phyloP scores from a whole-genome alignment of 306 rosid genomes.

The Trifolium subterraneum region DNA sequence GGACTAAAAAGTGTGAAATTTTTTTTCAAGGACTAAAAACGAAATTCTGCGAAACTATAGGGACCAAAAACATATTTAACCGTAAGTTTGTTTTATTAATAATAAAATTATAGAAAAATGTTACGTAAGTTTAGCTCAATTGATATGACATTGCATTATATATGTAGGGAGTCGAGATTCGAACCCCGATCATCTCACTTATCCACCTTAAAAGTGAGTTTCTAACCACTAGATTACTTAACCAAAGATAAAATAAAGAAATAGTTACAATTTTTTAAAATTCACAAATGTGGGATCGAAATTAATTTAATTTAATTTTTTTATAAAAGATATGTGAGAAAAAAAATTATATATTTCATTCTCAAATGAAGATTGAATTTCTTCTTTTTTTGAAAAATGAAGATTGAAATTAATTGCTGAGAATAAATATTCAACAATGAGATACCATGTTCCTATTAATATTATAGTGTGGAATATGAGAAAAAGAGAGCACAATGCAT shows the following conservation, averaged over 20 bases:
- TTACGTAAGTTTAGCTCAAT: too few relatives aligned
- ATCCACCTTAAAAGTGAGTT: not conserved
- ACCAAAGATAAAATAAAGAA: too few relatives aligned
- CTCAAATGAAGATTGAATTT: not conserved
- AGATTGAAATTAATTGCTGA: not conserved
- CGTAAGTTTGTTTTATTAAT: not conserved
- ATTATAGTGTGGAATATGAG: not conserved
- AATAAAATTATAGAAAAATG: not conserved
- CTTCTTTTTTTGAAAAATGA: not conserved
- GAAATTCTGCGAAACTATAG: too few relatives aligned
- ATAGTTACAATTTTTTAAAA: not conserved
- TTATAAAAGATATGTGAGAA: not conserved
- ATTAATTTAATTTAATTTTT: not conserved
- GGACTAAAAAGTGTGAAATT: too few relatives aligned
- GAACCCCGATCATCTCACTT: too few relatives aligned
- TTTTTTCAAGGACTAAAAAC: too few relatives aligned
- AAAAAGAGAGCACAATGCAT: not conserved
- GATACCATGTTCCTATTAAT: not conserved
- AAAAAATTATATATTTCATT: not conserved
- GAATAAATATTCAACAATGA: not conserved
- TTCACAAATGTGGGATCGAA: not conserved
- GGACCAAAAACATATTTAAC: too few relatives aligned
- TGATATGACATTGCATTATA: too few relatives aligned
- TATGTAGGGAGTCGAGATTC: too few relatives aligned
- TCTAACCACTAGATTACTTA: too few relatives aligned